Base-by-base conservation (phyloP, 202 grass and related monocot species). In the Setaria italica region DNA sequence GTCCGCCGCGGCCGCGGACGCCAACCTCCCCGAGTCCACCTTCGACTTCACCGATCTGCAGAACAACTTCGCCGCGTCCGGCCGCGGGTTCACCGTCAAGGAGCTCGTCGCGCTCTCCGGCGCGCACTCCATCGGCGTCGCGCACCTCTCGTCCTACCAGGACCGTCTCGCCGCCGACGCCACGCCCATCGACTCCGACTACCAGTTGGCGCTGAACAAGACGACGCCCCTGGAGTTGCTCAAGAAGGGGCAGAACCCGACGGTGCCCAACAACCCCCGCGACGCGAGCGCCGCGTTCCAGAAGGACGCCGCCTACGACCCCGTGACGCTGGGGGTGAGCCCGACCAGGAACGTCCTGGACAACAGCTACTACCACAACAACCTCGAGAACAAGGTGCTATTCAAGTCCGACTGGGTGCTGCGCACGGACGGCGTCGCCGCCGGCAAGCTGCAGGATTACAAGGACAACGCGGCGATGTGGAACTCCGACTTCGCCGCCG, bases 31-130 rank as follows among this genome's bases (percentile, higher is more conserved):
- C 0, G 35, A 32, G 17, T 55, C 94, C 16, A 6, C 66, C 17
- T 70, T 73, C 62, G 29, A 69, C 74, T 43, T 94, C 51, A 9
- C 12, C 6, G 3, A 77, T 14, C 85, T 97, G 62, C 62, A 68
- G 50, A 1, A 13, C 1, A 85, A 86, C 33, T 97, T 94, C 85
- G 45, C n/a, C 35, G 4, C 15, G 66, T 8, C 35, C 14, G 1
- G 14, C 47, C 91, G 68, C 39, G 48, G 50, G 4, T 88, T 97
- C 77, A 57, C 19, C 17, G 59, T 54, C 3, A 53, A 45, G 58
- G 92, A 97, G 59, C 72, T 97, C 49, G 92, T 97, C 6, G 46
- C 79, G 7, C 88, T 97, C 62, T 70, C 78, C 51, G 95, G 92
- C 17, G 90, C 92, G 12, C 95, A 97, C 89, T 86, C 92, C 70